A percentile compares a stretch with the other conserved stretches of the same genome.
Evolutionary conservation across 2,329 filamentous ascomycete species (phyloP).

Genomic region (Claviceps pazoutovae): DNA sequence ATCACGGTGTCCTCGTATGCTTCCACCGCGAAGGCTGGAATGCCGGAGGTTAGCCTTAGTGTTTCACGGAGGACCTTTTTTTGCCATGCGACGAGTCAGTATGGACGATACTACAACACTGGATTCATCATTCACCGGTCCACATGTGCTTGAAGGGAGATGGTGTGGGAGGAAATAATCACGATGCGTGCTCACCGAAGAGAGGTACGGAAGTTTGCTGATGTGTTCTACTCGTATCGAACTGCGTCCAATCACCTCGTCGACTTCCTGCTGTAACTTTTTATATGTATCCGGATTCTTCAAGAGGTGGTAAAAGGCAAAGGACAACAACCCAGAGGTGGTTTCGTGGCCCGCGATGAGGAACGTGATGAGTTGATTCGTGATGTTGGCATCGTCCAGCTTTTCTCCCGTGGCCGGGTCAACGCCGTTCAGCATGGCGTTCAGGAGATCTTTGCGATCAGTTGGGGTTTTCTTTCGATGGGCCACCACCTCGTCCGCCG

Average conservation of each 20-base stretch:
- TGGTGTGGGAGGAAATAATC: background rate
- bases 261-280: slow-evolving; percentile 54
- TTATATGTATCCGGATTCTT: slow-evolving; percentile 45
- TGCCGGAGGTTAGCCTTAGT: slow-evolving; percentile 47
- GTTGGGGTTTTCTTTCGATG: slow-evolving; percentile 39
- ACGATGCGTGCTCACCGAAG: slow-evolving; percentile 28
- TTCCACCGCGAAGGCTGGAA: slow-evolving; percentile 40
- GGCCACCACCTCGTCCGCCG: slow-evolving; percentile 46
- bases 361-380: slow-evolving; percentile 60
- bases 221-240: slow-evolving; percentile 48
- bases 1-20: slow-evolving; percentile 40
- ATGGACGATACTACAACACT: no score
- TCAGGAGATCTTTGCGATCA: slow-evolving; percentile 51
- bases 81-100: background rate
- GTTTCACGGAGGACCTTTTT: slow-evolving; percentile 47
- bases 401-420: slow-evolving; percentile 54
- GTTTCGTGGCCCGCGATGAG: slow-evolving; percentile 61
- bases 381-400: slow-evolving; percentile 48
- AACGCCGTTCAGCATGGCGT: slow-evolving; percentile 53
- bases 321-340: slow-evolving; percentile 52
- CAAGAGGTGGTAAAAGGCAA: slow-evolving; percentile 49
- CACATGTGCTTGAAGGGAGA: no score
- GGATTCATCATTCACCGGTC: no score
- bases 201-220: slow-evolving; percentile 49
- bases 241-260: slow-evolving; percentile 45